Base-by-base conservation (phyloP, 1,139 yeast genomes). In the Suhomyces panamericanus region DNA sequence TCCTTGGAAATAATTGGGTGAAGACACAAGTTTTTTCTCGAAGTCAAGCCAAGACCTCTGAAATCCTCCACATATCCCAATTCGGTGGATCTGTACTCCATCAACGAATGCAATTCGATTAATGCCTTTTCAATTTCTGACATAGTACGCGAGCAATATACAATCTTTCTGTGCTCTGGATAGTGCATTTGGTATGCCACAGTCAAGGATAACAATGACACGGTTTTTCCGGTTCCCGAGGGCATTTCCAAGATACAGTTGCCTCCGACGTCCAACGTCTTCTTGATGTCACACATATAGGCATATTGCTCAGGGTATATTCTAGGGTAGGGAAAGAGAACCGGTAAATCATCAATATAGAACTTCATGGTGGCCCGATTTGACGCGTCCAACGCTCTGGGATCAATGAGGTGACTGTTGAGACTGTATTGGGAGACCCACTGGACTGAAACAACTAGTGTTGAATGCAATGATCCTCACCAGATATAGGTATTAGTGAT, bases 71-170 rank as follows among this genome's bases (percentile, higher is more conserved):
- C 85, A 53, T 78, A 81, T 0, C 98, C 98, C 45, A 93, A 72
- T 59, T 88, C 96, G 45, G 80, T 74, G 3, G 93, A 68, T 51
- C 99, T 75, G 62, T 78, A 93, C 43, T 81, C 88, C 99, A 93
- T 93, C 56, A 93, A 73, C 44, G 81, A 83, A 52, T 87, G 85
- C 71, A 95, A 75, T 69, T 93, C 99, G n/a, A 91, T 89, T 62
- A 93, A 70, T 0, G 99, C 98, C 68, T 93, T 93, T 68, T 93
- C 99, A 62, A 93, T 93, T 70, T 93, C 99, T 9, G 97, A 88
- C 99, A 93, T 93, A 31, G 99, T 93, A 77, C 99, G 98, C 6
- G 99, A 93, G 66, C 99, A 93, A 66, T 93, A 93, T 6, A 93
- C 88, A 55, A 93, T 83, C 70, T 93, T 93, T 36, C 99, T 73